Evolutionary conservation across 345 rosid species (phyloP), one percentile per base, ranked within the genome.

Genomic region (Sisymbrium irio): DNA sequence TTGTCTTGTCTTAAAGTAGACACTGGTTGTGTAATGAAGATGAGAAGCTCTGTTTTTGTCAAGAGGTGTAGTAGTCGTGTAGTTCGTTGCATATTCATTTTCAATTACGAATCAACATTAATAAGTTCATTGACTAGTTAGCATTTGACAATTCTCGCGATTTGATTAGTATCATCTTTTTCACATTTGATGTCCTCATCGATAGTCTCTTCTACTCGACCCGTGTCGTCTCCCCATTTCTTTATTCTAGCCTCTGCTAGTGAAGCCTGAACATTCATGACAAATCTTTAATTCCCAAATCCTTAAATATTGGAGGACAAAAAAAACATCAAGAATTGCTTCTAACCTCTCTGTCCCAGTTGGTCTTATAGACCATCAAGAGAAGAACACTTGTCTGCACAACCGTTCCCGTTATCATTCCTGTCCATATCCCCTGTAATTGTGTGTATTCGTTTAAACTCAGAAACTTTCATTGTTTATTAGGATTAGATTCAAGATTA

Each of bases 291-390:
- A 7, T 53, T 12, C 40, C 0, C 39, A 27, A 12, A 14, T 12
- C n/a, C 4, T 6, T 54, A 3, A 65, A 22, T 1, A 22, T 22
- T 3, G 25, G 1, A 22, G 25, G 3, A 22, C 2, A 3, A 22
- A 1, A 7, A 1, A 4, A 1, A 10, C 12, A 3, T 1, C 28
- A 7, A 13, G 40, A 55, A 22, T 30, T 3, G 46, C 12, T 42
- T 8, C 7, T 36, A 22, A 79, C 91, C 89, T 88, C 89, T 62
- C 13, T 82, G 74, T 49, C 73, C 89, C 90, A 88, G 71, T 83
- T 82, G 6, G 86, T 78, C 51, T 66, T 79, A 17, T 67, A 87
- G 44, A 86, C 69, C 78, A 88, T 85, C 35, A 35, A 25, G 25
- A 75, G 59, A 1, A 88, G 83, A 6, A 83, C 73, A 28, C 49